phyloP scores from a whole-genome alignment of 768 basidiomycete species.

The Punctularia strigosozonata region DNA sequence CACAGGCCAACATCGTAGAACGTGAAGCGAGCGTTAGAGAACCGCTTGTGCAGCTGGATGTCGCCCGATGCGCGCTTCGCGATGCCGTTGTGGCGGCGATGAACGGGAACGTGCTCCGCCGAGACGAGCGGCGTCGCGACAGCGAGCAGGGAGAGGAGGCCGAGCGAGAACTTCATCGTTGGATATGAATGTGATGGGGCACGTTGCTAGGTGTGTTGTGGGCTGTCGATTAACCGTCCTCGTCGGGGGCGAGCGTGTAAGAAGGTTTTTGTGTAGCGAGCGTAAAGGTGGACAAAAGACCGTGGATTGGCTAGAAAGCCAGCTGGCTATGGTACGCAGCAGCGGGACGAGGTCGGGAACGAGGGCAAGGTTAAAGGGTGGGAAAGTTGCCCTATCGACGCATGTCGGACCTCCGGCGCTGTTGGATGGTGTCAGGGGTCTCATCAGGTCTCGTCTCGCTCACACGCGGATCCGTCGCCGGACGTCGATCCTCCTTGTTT shows the following conservation, averaged over 20 bases:
- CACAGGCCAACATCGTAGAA: slow-evolving; percentile 26
- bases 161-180: slow-evolving; percentile 14
- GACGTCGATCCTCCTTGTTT: no score
- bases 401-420: no score
- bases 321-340: no score
- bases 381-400: no score
- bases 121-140: slow-evolving; percentile 13
- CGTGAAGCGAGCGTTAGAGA: slow-evolving; percentile 18
- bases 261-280: neutral
- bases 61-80: slow-evolving; percentile 13
- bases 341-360: no score
- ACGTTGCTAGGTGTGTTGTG: neutral
- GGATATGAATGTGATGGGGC: slow-evolving; percentile 1
- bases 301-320: no score
- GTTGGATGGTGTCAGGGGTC: no score
- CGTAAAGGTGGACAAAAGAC: no score
- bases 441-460: no score
- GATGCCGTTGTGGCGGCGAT: slow-evolving; percentile 17
- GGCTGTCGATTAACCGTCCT: neutral
- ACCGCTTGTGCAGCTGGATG: slow-evolving; percentile 8
- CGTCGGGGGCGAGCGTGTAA: neutral
- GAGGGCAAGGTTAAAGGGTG: no score
- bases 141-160: slow-evolving; percentile 13
- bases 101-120: slow-evolving; percentile 7
- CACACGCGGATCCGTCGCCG: no score